A percentile compares a stretch with the other conserved stretches of the same genome.
Conservation (phyloP, 164 flowering plant genomes). For the Vitis labrusca region DNA sequence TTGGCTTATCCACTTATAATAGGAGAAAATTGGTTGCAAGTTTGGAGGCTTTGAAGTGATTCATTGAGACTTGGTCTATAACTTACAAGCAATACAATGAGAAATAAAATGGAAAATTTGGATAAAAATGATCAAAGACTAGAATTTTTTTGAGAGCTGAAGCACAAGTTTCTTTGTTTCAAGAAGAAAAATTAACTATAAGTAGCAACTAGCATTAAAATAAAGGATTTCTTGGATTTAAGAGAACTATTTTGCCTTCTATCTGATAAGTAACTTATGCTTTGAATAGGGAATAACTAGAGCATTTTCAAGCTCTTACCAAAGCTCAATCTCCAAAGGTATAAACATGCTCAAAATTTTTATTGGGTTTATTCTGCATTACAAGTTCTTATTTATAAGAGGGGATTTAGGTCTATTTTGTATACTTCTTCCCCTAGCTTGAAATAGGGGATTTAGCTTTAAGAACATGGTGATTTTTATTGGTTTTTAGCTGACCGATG, state of each 20-base stretch:
- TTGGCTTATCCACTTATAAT: constrained; percentile 19
- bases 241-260: not conserved
- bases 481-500: too few species aligned
- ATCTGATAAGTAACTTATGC: not conserved
- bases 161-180: constrained; percentile 63
- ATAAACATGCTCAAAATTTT: not conserved
- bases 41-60: constrained; percentile 33
- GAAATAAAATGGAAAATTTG: constrained; percentile 14
- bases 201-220: constrained; percentile 19
- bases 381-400: too few species aligned
- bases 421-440: too few species aligned
- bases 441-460: too few species aligned
- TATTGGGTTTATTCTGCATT: not conserved
- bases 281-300: constrained; percentile 50
- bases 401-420: too few species aligned
- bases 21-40: constrained; percentile 28
- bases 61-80: constrained; percentile 26
- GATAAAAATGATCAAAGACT: constrained; percentile 14
- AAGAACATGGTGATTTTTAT: too few species aligned
- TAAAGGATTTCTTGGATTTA: not conserved
- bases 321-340: constrained; percentile 81
- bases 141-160: constrained; percentile 50
- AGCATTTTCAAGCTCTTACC: constrained; percentile 61
- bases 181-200: constrained; percentile 68
- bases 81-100: not conserved